A percentile compares a stretch with the other conserved stretches of the same genome.
These are phyloP conservation scores for Pseudogymnoascus sp. DNA, from an alignment of 2,329 filamentous ascomycete genomes.

Conservation along the genomic window DNA sequence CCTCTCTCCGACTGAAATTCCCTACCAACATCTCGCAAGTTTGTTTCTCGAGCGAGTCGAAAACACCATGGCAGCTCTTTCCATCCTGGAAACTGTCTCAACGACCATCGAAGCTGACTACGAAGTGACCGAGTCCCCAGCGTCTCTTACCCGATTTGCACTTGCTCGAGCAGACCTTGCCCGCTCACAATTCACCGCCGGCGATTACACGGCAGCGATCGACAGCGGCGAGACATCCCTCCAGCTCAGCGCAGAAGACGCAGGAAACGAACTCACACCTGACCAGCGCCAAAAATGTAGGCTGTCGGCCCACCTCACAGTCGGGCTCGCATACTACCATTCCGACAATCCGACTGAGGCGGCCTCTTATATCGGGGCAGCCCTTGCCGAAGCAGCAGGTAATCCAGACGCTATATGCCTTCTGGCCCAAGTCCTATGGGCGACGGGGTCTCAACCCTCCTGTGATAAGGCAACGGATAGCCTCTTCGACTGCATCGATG, in stretches of 20 bases:
- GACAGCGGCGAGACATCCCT: conserved; percentile 77
- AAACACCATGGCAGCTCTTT: conserved; percentile 56
- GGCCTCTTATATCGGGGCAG: conserved; percentile 70
- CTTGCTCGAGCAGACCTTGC: conserved; percentile 81
- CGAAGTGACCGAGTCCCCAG: conserved; percentile 69
- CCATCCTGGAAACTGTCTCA: conserved; percentile 59
- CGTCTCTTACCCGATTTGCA: conserved; percentile 67
- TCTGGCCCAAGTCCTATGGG: conserved; percentile 88
- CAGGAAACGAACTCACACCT: conserved; percentile 54
- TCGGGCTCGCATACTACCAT: conserved; percentile 76
- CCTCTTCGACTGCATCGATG: conserved; percentile 72
- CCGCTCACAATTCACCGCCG: conserved; percentile 66
- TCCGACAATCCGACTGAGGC: conserved; percentile 56
- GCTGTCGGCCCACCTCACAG: conserved; percentile 77
- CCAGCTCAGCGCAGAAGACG: conserved; percentile 65
- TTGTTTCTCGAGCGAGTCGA: conserved; percentile 75
- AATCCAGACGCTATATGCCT: conserved; percentile 81
- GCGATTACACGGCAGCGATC: conserved; percentile 58
- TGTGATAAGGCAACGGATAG: conserved; percentile 68
- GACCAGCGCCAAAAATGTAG: conserved; percentile 62
- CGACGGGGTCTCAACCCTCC: conserved; percentile 67
- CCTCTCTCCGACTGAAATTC: conserved; percentile 61
- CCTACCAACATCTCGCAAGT: conserved; percentile 68
- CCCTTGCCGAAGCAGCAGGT: conserved; percentile 65
- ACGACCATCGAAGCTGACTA: conserved; percentile 68